Conservation (phyloP, 495 filamentous ascomycete species). For the Podospora didyma region DNA sequence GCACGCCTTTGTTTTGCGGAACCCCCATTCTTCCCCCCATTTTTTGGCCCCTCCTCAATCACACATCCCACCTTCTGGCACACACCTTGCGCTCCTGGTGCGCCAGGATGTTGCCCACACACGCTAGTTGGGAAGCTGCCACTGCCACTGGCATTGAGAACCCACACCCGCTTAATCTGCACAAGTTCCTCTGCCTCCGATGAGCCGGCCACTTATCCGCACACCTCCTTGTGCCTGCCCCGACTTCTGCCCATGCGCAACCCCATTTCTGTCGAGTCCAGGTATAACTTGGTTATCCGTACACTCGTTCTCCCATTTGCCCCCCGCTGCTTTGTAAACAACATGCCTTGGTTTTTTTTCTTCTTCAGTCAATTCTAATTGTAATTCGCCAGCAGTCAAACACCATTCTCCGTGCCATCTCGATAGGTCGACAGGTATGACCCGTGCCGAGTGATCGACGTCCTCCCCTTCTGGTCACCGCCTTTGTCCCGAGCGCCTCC, state of each 20-base stretch:
- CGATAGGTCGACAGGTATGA: not conserved
- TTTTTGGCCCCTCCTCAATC: conserved; percentile 18
- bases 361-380: conserved; percentile 17
- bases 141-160: conserved; percentile 25
- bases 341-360: conserved; percentile 2
- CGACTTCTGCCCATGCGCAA: conserved; percentile 7
- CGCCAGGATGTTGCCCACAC: conserved; percentile 11
- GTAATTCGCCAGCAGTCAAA: conserved; percentile 8
- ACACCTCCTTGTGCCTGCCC: too few species aligned
- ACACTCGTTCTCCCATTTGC: not conserved
- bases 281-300: not conserved
- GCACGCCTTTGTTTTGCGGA: conserved; percentile 7
- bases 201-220: conserved; percentile 30
- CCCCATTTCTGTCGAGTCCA: conserved; percentile 10
- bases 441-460: conserved; percentile 1
- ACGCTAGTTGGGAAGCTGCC: not conserved
- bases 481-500: conserved; percentile 3
- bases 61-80: conserved; percentile 29
- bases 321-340: conserved; percentile 3
- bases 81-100: conserved; percentile 9
- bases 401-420: too few species aligned
- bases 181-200: conserved; percentile 25
- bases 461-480: conserved; percentile 11
- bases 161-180: conserved; percentile 24
- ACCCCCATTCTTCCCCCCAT: conserved; percentile 19